Evolutionary conservation across 202 grass and related monocot genomes (phyloP).

Genomic region (Zoysia matrella): DNA sequence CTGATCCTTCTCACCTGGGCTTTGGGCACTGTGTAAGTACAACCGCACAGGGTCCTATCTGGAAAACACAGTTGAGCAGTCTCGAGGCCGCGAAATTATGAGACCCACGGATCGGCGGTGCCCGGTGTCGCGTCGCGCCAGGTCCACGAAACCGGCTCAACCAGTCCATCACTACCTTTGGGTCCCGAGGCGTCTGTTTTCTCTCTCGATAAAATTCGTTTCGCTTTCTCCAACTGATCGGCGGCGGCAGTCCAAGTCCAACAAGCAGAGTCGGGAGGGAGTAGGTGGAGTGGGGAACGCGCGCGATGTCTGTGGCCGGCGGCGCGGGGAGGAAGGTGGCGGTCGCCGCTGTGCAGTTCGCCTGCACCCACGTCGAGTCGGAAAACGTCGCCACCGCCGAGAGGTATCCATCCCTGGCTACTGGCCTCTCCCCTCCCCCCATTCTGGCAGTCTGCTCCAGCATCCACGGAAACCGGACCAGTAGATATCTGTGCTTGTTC

Average conservation of each 20-base stretch:
- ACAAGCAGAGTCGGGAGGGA: not conserved
- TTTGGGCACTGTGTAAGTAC: not conserved
- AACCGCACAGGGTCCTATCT: too few relatives aligned
- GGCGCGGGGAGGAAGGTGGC: constrained; percentile 65
- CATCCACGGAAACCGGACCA: not conserved
- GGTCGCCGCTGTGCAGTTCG: constrained; percentile 92
- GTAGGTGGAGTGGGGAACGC: constrained; percentile 1
- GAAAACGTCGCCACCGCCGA: constrained; percentile 87
- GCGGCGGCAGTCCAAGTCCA: too few relatives aligned
- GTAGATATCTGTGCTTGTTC: not conserved
- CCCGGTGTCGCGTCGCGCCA: not conserved
- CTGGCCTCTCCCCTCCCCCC: not conserved
- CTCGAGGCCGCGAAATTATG: not conserved
- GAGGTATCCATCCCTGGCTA: constrained; percentile 47
- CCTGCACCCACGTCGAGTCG: constrained; percentile 73
- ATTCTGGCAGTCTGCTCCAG: not conserved
- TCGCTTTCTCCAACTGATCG: too few relatives aligned
- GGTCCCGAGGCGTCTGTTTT: constrained; percentile 20
- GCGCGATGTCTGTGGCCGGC: constrained; percentile 51
- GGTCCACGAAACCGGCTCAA: not conserved
- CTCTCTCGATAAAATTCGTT: not conserved
- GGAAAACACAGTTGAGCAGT: not conserved
- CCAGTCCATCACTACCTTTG: not conserved
- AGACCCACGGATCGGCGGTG: not conserved
- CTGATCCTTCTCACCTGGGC: not conserved